phyloP scores from a whole-genome alignment of 768 basidiomycete genomes.

The Kwoniella sp. region DNA sequence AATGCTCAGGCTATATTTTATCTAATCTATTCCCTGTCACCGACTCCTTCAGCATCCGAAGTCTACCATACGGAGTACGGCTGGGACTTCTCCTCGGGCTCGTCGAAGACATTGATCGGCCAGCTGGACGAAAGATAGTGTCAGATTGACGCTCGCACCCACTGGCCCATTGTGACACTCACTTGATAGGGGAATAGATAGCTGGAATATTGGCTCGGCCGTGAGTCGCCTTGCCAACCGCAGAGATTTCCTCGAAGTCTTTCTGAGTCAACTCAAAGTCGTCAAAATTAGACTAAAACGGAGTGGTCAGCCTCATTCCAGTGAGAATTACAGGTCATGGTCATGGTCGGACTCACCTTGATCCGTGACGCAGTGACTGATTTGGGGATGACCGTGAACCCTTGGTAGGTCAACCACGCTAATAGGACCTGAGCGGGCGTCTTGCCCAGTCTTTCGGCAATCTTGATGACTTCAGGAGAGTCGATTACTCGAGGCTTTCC shows the following conservation, averaged over 20 bases:
- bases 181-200: conserved; percentile 60
- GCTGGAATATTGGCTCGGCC: conserved; percentile 69
- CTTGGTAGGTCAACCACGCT: conserved; percentile 75
- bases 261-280: conserved; percentile 69
- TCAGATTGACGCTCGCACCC: neutral
- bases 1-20: too few relatives aligned
- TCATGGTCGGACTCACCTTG: conserved; percentile 47
- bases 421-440: conserved; percentile 79
- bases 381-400: conserved; percentile 83
- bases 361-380: conserved; percentile 63
- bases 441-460: conserved; percentile 67
- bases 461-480: conserved; percentile 63
- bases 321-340: conserved; percentile 55
- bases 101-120: conserved; percentile 8
- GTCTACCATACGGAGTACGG: neutral
- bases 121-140: neutral
- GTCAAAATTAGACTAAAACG: conserved; percentile 69
- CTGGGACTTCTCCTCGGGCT: conserved; percentile 6
- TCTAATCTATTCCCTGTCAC: neutral
- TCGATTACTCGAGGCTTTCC: conserved; percentile 70
- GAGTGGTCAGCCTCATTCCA: conserved; percentile 35
- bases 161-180: conserved; percentile 57
- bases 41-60: neutral
- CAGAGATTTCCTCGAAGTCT: conserved; percentile 66
- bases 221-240: conserved; percentile 61